Evolutionary conservation across 192 early-diverging fungal species (phyloP), one percentile per base, ranked within the genome.

Genomic region (Entophlyctis luteolus): DNA sequence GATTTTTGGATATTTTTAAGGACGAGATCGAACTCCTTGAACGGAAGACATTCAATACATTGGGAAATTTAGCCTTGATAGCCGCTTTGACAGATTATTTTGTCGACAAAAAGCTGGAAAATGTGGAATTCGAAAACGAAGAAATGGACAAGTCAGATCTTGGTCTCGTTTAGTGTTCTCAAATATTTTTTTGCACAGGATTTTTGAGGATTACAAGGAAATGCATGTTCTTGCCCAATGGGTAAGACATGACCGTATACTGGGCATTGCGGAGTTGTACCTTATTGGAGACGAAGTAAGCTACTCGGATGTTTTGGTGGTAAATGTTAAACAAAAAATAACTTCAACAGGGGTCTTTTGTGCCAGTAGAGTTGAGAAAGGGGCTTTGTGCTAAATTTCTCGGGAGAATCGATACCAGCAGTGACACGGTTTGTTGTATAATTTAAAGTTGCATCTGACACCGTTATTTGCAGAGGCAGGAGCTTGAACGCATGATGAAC

Each of bases 61-160:
- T 32, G 20, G 48, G 52, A 18, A 31, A 25, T 14, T 14, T 59
- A n/a, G 28, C 18, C 4, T 18, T 68, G 57, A 34, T 65, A 2
- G 28, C 48, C 20, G 4, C 23, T 2, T 29, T 77, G 20, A 27
- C 29, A 31, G 35, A 54, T 14, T 31, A 20, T 18, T 66, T 68
- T 25, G 55, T 38, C 6, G 27, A 42, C 2, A 16, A 28, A 32
- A 74, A 59, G 39, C 12, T 72, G 16, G 65, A 70, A 5, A 36
- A 27, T 14, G 65, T 68, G 23, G 65, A 70, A 0, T 78, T 73
- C 65, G 76, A 78, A 39, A 60, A 78, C 65, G 33, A 71, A 28
- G 76, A 78, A 4, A 72, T 71, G 35, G 58, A 71, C 23, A 62
- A 48, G 74, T 72, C 34, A 34, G 56, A 27, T 20, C 16, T 16